Evolutionary conservation across 495 filamentous ascomycete genomes (phyloP).

Genomic region (Pyrenopolyporus hunteri): DNA sequence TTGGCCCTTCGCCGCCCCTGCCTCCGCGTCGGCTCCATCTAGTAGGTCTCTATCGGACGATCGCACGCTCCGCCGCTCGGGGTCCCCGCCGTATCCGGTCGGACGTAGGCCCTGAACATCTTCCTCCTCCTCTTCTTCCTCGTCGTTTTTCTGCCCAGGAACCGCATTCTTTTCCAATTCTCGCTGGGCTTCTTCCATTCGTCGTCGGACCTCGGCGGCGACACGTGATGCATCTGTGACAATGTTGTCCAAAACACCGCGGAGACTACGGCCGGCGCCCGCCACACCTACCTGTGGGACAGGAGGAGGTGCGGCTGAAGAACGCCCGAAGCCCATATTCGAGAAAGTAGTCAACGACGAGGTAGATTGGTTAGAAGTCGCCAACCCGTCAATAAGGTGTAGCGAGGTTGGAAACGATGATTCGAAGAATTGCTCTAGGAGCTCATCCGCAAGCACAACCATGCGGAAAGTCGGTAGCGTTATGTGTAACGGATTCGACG

Average conservation of each 20-base stretch:
- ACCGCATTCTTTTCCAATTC: slow-evolving; percentile 81
- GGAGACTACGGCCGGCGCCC: slow-evolving; percentile 75
- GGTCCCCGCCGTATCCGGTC: slow-evolving; percentile 38
- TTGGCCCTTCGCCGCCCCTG: slow-evolving; percentile 44
- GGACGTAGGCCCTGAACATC: slow-evolving; percentile 55
- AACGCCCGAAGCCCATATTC: slow-evolving; percentile 63
- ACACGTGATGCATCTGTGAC: slow-evolving; percentile 96
- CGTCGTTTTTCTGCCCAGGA: slow-evolving; percentile 64
- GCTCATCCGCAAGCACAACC: slow-evolving; percentile 95
- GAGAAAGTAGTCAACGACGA: slow-evolving; percentile 82
- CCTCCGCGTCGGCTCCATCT: slow-evolving; percentile 78
- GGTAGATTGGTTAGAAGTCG: slow-evolving; percentile 46
- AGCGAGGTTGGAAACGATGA: slow-evolving; percentile 72
- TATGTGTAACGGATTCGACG: slow-evolving; percentile 89
- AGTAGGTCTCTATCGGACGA: slow-evolving; percentile 80
- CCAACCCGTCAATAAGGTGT: slow-evolving; percentile 58
- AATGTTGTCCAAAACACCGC: slow-evolving; percentile 95
- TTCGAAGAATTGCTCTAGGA: slow-evolving; percentile 96
- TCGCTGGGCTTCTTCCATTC: slow-evolving; percentile 91
- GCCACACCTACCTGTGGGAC: slow-evolving; percentile 46
- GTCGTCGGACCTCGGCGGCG: slow-evolving; percentile 83
- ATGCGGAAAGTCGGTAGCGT: slow-evolving; percentile 98
- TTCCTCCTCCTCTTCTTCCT: slow-evolving; percentile 80
- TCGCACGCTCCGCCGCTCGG: slow-evolving; percentile 65
- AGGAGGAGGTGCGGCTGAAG: slow-evolving; percentile 46